Conservation (phyloP, 1,284 basidiomycete species). For the Flammula alnicola region DNA sequence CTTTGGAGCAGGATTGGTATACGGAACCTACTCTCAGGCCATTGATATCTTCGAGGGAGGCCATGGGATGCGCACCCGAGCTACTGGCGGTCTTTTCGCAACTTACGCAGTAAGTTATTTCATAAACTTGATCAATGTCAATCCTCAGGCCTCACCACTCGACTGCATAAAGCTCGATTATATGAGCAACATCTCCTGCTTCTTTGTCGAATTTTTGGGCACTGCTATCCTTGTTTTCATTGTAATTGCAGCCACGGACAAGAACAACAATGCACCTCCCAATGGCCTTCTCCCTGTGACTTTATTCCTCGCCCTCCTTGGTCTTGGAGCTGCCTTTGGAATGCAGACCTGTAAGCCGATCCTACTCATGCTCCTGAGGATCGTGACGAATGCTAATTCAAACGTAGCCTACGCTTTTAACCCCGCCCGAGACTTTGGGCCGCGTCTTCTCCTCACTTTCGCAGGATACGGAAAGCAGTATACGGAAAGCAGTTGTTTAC, state of each 20-base stretch:
- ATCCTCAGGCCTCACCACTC: neutral
- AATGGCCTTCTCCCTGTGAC: constrained; percentile 51
- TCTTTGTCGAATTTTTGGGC: constrained; percentile 44
- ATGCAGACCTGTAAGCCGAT: constrained; percentile 54
- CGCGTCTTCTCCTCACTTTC: constrained; percentile 55
- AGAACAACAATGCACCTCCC: constrained; percentile 45
- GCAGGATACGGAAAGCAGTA: constrained; percentile 61
- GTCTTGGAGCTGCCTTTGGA: constrained; percentile 53
- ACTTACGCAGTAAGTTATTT: constrained; percentile 41
- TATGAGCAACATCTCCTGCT: constrained; percentile 42
- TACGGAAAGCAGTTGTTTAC: constrained; percentile 44
- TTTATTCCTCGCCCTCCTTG: constrained; percentile 53
- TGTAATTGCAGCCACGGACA: constrained; percentile 44
- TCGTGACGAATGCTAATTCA: neutral
- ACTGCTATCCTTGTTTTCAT: constrained; percentile 37
- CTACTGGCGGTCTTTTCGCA: constrained; percentile 44
- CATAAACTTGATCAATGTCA: neutral
- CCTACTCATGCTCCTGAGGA: neutral
- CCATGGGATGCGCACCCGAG: constrained; percentile 44
- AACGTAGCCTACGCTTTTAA: constrained; percentile 52
- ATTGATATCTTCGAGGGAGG: constrained; percentile 57
- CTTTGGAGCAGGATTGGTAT: constrained; percentile 51
- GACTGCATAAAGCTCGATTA: constrained; percentile 42
- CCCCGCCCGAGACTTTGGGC: constrained; percentile 61
- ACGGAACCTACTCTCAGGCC: constrained; percentile 57